phyloP scores from a whole-genome alignment of 2,329 filamentous ascomycete genomes.

The Stachybotrys elegans region DNA sequence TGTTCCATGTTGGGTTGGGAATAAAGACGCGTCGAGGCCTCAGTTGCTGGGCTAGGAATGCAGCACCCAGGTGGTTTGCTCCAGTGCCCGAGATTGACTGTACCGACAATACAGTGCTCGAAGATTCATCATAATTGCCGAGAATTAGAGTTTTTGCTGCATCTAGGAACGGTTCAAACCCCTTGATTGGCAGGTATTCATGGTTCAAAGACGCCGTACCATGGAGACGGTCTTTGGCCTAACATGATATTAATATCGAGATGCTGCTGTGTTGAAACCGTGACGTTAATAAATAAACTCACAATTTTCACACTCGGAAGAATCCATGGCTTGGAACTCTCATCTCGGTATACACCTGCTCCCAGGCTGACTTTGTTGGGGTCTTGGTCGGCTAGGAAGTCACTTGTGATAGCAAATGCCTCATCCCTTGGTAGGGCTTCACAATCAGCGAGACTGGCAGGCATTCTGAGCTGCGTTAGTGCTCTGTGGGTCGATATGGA shows the following conservation, averaged over 20 bases:
- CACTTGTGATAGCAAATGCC: constrained; percentile 1
- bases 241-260: too few relatives aligned
- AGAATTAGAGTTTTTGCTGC: constrained; percentile 20
- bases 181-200: constrained; percentile 89
- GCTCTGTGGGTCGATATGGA: too few relatives aligned
- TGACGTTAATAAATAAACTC: constrained; percentile 7
- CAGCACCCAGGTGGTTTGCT: constrained; percentile 24
- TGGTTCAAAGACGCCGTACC: constrained; percentile 81
- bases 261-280: background rate
- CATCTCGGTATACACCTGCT: constrained; percentile 75
- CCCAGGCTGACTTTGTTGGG: constrained; percentile 32
- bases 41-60: constrained; percentile 15
- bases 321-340: constrained; percentile 89
- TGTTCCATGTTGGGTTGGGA: constrained; percentile 43
- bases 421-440: constrained; percentile 2
- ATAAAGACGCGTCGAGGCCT: constrained; percentile 24
- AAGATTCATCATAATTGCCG: constrained; percentile 2
- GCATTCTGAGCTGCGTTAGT: too few relatives aligned
- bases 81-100: constrained; percentile 32
- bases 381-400: constrained; percentile 10
- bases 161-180: constrained; percentile 62
- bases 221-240: constrained; percentile 80
- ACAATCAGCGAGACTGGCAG: background rate
- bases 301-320: constrained; percentile 88
- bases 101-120: constrained; percentile 18